These are phyloP conservation scores for Globisporangium barbulae DNA, from an alignment of 352 stramenopile genomes.

Conservation along the genomic window DNA sequence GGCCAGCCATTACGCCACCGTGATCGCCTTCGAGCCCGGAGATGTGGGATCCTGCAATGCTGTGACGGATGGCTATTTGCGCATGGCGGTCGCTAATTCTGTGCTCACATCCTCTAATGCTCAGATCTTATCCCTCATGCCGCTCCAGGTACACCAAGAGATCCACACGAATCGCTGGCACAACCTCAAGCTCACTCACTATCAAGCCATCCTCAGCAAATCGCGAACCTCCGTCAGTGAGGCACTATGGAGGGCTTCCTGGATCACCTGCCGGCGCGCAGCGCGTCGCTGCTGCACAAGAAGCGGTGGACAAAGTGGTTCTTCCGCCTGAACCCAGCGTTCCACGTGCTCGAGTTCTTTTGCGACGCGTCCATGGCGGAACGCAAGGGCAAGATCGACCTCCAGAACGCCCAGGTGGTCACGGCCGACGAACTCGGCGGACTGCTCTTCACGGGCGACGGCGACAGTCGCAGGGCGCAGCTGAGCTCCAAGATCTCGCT, in stretches of 20 bases:
- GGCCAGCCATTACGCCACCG: not conserved
- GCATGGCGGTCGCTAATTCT: not conserved
- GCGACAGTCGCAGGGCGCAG: constrained; percentile 3
- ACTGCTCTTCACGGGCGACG: constrained; percentile 23
- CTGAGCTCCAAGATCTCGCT: constrained; percentile 28
- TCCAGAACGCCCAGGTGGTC: constrained; percentile 35
- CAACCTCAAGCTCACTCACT: not conserved
- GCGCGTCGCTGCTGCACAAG: constrained; percentile 24
- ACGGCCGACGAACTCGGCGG: constrained; percentile 58
- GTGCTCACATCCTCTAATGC: not conserved
- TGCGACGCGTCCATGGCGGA: constrained; percentile 33
- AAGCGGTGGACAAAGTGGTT: constrained; percentile 51
- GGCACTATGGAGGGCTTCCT: constrained; percentile 53
- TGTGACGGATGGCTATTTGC: not conserved
- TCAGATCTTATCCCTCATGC: not conserved
- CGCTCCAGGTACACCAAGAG: not conserved
- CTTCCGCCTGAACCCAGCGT: constrained; percentile 39
- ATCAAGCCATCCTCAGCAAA: not conserved
- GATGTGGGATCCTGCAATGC: not conserved
- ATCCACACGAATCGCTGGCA: not conserved
- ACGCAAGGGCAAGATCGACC: constrained; percentile 41
- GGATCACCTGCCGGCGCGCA: constrained; percentile 39
- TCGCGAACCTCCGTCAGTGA: not conserved
- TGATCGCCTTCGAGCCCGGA: too few species aligned
- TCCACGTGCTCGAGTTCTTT: constrained; percentile 66